These are phyloP conservation scores for Phanerochaete sordida DNA, from an alignment of 768 basidiomycete genomes.

Conservation along the genomic window DNA sequence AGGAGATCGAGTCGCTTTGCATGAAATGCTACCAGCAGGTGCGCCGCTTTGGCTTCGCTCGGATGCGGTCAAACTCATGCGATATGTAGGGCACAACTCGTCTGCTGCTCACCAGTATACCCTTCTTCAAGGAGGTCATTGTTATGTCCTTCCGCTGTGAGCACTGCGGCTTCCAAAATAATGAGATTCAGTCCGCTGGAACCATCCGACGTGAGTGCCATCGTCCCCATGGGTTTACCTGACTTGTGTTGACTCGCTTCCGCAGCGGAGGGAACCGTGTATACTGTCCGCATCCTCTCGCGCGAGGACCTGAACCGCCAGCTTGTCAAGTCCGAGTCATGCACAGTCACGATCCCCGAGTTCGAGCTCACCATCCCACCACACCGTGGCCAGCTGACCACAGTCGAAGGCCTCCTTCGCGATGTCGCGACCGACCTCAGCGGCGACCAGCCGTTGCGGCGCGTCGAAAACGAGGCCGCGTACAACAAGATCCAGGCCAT, in stretches of 20 bases:
- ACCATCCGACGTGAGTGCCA: slow-evolving; percentile 70
- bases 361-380: slow-evolving; percentile 88
- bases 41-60: slow-evolving; percentile 20
- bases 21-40: slow-evolving; percentile 94
- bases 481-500: slow-evolving; percentile 74
- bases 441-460: slow-evolving; percentile 79
- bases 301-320: slow-evolving; percentile 87
- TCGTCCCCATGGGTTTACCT: not conserved
- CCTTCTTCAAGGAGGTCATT: slow-evolving; percentile 92
- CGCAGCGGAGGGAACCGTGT: slow-evolving; percentile 77
- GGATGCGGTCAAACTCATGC: not conserved
- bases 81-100: slow-evolving; percentile 74
- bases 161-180: slow-evolving; percentile 85
- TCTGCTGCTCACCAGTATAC: slow-evolving; percentile 88
- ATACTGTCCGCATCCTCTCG: slow-evolving; percentile 74
- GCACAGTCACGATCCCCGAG: slow-evolving; percentile 83
- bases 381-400: slow-evolving; percentile 91
- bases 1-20: slow-evolving; percentile 89
- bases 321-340: slow-evolving; percentile 83
- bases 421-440: slow-evolving; percentile 79
- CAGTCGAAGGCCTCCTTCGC: slow-evolving; percentile 87
- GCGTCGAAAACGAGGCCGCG: slow-evolving; percentile 69
- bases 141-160: slow-evolving; percentile 97
- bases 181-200: slow-evolving; percentile 92
- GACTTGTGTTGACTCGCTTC: not conserved